Evolutionary conservation across 805 yeast species (phyloP).

Genomic region (Metschnikowia gruessii): DNA sequence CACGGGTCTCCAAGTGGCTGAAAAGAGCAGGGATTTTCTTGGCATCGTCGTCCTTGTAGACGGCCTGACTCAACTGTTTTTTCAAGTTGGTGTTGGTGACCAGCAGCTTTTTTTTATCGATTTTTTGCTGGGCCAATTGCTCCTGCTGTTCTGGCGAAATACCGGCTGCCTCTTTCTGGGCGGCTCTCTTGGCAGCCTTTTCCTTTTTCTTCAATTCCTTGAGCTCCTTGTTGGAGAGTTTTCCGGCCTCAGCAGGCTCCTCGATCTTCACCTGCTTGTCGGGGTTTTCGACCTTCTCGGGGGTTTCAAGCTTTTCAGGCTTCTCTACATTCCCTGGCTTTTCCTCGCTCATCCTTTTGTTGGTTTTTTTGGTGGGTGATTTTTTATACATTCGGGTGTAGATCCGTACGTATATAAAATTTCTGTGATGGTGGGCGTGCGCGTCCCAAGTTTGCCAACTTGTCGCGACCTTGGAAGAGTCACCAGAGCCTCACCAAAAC

Average conservation of each 20-base stretch:
- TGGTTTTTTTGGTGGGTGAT: not conserved
- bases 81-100: conserved; percentile 48
- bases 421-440: conserved; percentile 4
- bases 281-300: conserved; percentile 9
- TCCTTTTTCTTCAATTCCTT: conserved; percentile 86
- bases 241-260: conserved; percentile 11
- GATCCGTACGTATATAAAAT: not conserved
- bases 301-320: conserved; percentile 9
- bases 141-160: conserved; percentile 47
- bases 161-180: conserved; percentile 70
- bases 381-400: not conserved
- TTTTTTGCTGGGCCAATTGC: conserved; percentile 41
- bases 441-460: conserved; percentile 1
- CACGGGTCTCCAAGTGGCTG: conserved; percentile 77
- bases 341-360: conserved; percentile 12
- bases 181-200: conserved; percentile 90
- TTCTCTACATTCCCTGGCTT: conserved; percentile 10
- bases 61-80: conserved; percentile 52
- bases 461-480: not conserved
- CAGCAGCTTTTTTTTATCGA: conserved; percentile 39
- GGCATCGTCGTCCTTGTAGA: conserved; percentile 37
- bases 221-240: conserved; percentile 70
- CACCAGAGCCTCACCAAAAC: not conserved
- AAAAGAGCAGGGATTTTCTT: conserved; percentile 62
- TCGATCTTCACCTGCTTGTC: conserved; percentile 11